Evolutionary conservation across 192 early-diverging fungal species (phyloP).

Genomic region (Mortierella hygrophila): DNA sequence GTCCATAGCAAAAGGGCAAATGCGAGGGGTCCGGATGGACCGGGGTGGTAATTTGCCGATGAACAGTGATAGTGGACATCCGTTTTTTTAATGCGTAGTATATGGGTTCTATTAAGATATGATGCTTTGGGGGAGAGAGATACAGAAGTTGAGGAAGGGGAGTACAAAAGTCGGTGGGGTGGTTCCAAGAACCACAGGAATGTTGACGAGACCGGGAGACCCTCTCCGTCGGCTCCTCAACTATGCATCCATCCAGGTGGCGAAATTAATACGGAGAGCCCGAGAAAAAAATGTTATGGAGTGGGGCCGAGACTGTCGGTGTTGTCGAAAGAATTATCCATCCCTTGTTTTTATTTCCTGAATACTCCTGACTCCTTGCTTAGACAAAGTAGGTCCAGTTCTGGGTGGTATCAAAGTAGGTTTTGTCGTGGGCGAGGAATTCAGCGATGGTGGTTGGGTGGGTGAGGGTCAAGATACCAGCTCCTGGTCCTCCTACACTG

Average conservation of each 20-base stretch:
- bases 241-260: no score
- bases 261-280: neutral
- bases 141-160: neutral
- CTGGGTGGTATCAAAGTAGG: constrained; percentile 22
- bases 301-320: neutral
- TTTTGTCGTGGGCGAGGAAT: constrained; percentile 35
- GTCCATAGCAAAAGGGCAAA: neutral
- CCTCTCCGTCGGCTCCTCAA: neutral
- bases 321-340: neutral
- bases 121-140: neutral
- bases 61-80: neutral
- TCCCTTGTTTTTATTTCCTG: neutral
- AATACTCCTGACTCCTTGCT: neutral
- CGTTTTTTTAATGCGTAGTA: neutral
- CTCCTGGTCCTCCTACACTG: constrained; percentile 77
- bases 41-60: neutral
- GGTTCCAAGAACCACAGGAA: neutral
- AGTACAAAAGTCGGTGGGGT: neutral
- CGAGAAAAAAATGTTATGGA: neutral
- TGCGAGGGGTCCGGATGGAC: neutral
- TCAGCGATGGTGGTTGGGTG: constrained; percentile 27
- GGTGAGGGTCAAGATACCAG: constrained; percentile 47
- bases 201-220: neutral
- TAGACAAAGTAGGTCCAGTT: constrained; percentile 48
- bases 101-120: neutral